Base-by-base conservation (phyloP, 23 red algal species). In the Gracilaria vermiculophylla region DNA sequence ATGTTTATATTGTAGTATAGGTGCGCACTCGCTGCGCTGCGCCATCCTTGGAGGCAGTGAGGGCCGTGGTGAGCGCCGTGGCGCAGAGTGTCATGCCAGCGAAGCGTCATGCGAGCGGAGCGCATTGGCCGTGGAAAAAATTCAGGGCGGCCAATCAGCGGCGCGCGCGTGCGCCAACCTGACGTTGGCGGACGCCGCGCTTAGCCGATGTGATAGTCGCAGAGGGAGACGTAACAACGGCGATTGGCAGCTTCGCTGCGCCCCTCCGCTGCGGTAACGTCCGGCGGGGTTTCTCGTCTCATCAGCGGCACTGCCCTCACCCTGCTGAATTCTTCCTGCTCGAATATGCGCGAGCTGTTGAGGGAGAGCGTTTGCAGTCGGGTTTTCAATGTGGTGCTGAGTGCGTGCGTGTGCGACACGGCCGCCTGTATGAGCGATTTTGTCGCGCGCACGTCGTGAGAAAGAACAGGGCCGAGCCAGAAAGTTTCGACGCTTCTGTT, bases 91-190 rank as follows among this genome's bases (percentile, higher is more conserved):
- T n/a, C n/a, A n/a, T n/a, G n/a, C 1, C 33, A 27, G 64, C 7
- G 35, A 31, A 16, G 25, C 64, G 33, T 23, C 5, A 45, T 10
- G 67, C 39, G 11, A 2, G 58, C 25, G 58, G 29, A 32, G 67
- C 37, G 17, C 67, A 48, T 47, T 73, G 67, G 67, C 67, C 37
- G 39, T 73, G 67, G 36, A 36, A 34, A 73, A 73, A 73, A 73
- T 47, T 47, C 47, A 2, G 19, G 35, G 34, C 65, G 65, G 13
- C 65, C 39, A 42, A 40, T 42, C 67, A 42, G 64, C 33, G 2
- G 64, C 64, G 67, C 39, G 39, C 32, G 5, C 19, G 16, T 12
- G 9, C 0, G 5, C 3, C 36, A 20, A 47, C 67, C 67, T 73
- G 67, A 73, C 67, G 67, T 73, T 27, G 67, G 67, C 67, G 39